Percentiles rank a stretch among this genome's conserved stretches.
Evolutionary conservation across 768 basidiomycete species (phyloP).

Genomic region (Flagelloscypha sp.): DNA sequence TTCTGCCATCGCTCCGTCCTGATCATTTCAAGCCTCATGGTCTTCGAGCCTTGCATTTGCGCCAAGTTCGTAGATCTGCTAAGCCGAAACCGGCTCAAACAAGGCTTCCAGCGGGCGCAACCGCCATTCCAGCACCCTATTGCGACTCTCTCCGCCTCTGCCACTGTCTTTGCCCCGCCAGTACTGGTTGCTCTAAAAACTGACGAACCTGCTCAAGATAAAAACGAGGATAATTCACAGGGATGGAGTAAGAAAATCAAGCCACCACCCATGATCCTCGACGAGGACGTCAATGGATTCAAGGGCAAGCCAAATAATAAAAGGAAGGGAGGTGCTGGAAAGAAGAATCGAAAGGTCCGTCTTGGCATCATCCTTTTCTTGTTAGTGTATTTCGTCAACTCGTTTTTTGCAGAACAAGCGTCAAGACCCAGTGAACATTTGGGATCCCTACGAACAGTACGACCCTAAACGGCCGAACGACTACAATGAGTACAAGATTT

Average conservation of each 20-base stretch:
- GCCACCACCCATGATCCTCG: conserved; percentile 83
- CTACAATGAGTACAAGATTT: conserved; percentile 80
- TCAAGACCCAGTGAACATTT: conserved; percentile 40
- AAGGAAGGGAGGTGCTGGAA: conserved; percentile 45
- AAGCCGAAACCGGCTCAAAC: background rate
- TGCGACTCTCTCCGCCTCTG: conserved; percentile 40
- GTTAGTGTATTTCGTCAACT: conserved; percentile 3
- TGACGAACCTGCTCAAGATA: conserved; percentile 23
- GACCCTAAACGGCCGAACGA: conserved; percentile 82
- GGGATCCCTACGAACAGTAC: conserved; percentile 77
- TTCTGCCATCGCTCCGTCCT: background rate
- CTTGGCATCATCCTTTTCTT: conserved; percentile 1
- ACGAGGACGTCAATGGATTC: conserved; percentile 84
- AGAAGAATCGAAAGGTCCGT: conserved; percentile 54
- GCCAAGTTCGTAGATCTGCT: background rate
- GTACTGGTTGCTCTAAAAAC: conserved; percentile 37
- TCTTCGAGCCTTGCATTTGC: no score
- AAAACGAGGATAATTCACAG: conserved; percentile 30
- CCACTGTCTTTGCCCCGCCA: conserved; percentile 66
- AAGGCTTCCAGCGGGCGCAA: conserved; percentile 9
- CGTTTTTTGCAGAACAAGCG: conserved; percentile 47
- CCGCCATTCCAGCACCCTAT: conserved; percentile 17
- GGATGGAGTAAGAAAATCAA: conserved; percentile 88
- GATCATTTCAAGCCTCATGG: no score
- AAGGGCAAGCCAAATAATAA: conserved; percentile 50